A percentile compares a stretch with the other conserved stretches of the same genome.
These are phyloP conservation scores for Pulveroboletus ravenelii DNA, from an alignment of 768 basidiomycete genomes.

Conservation along the genomic window DNA sequence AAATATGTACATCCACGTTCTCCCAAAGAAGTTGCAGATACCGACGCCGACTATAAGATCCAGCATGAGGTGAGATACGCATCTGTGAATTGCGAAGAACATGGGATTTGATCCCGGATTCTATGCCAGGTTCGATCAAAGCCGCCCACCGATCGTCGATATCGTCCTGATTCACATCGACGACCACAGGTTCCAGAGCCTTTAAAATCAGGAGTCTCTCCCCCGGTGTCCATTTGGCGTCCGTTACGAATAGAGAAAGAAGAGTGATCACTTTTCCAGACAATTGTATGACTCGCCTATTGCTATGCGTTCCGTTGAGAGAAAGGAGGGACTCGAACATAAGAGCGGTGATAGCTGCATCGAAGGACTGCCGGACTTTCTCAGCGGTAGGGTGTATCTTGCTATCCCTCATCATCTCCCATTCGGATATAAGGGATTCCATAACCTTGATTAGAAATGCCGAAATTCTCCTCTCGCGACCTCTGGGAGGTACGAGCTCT, in stretches of 20 bases:
- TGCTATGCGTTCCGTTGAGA: conserved; percentile 59
- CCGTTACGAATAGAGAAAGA: conserved; percentile 37
- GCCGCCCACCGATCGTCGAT: conserved; percentile 37
- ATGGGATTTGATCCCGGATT: conserved; percentile 62
- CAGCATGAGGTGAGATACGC: conserved; percentile 5
- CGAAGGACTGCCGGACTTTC: conserved; percentile 60
- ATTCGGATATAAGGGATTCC: conserved; percentile 45
- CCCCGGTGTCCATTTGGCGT: conserved; percentile 46
- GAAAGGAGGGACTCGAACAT: conserved; percentile 64
- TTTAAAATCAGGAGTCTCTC: conserved; percentile 65
- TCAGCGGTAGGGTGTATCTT: conserved; percentile 49
- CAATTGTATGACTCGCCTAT: conserved; percentile 56
- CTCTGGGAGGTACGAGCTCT: conserved; percentile 44
- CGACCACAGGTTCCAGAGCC: conserved; percentile 61
- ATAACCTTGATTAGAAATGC: conserved; percentile 59
- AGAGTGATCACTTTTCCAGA: conserved; percentile 53
- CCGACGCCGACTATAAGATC: conserved; percentile 22
- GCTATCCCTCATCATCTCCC: conserved; percentile 40
- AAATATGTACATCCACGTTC: conserved; percentile 55
- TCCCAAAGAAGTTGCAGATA: conserved; percentile 64
- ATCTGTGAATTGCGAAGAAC: conserved; percentile 37
- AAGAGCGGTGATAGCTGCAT: conserved; percentile 62
- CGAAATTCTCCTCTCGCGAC: conserved; percentile 59
- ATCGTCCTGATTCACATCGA: conserved; percentile 32
- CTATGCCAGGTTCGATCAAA: conserved; percentile 41